Conservation (phyloP, 1,139 yeast genomes). For the Nakaseomyces uthaithaninus region DNA sequence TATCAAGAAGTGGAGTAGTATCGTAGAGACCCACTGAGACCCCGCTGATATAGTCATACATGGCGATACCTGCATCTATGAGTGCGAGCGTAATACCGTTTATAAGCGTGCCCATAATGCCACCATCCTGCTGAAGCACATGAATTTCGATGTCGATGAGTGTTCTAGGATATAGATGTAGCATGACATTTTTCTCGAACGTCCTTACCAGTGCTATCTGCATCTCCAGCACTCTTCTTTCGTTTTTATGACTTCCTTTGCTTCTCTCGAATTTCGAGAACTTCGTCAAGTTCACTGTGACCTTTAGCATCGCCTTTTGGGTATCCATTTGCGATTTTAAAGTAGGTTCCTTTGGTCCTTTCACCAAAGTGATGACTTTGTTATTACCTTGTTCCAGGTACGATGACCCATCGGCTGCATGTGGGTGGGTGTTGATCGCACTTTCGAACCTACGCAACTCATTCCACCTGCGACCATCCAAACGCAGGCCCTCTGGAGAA, state of each 20-base stretch:
- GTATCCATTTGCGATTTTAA: conserved; percentile 41
- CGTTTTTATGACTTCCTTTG: conserved; percentile 47
- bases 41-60: conserved; percentile 84
- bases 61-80: conserved; percentile 90
- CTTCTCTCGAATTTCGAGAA: conserved; percentile 74
- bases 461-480: conserved; percentile 93
- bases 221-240: conserved; percentile 68
- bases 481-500: conserved; percentile 87
- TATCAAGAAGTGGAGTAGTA: conserved; percentile 68
- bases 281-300: conserved; percentile 65
- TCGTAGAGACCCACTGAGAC: conserved; percentile 75
- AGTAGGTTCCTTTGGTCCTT: conserved; percentile 84
- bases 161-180: conserved; percentile 75
- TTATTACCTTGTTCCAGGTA: conserved; percentile 90
- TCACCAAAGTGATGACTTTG: conserved; percentile 74
- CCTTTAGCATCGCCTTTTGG: conserved; percentile 49
- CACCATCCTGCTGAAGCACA: conserved; percentile 87
- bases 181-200: conserved; percentile 69
- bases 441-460: conserved; percentile 79
- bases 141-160: conserved; percentile 64
- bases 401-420: conserved; percentile 86
- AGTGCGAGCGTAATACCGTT: conserved; percentile 88
- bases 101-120: conserved; percentile 66
- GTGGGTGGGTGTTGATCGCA: conserved; percentile 78
- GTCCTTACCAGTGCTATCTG: conserved; percentile 68